Conservation (phyloP, 2,329 filamentous ascomycete species). For the Graphiopsis chlorocephala region DNA sequence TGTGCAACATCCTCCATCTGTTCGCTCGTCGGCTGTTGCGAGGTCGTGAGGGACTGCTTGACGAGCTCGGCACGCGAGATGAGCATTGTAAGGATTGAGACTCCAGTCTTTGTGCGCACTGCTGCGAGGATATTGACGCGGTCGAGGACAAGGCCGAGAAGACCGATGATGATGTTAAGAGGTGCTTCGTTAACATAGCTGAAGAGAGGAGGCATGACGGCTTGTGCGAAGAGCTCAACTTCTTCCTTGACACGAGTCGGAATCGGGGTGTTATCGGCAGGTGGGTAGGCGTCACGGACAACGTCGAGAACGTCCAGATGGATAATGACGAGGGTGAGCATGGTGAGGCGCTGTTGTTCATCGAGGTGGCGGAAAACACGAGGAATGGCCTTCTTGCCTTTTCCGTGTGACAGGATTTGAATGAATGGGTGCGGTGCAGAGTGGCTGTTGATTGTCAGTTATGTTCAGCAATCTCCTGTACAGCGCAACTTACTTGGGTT, state of each 20-base stretch:
- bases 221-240: conserved; percentile 82
- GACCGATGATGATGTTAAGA: conserved; percentile 84
- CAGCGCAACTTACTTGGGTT: conserved; percentile 43
- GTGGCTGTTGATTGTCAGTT: conserved; percentile 54
- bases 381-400: conserved; percentile 94
- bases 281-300: conserved; percentile 72
- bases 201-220: conserved; percentile 87
- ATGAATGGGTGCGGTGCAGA: conserved; percentile 84
- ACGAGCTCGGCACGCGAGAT: conserved; percentile 90
- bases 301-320: conserved; percentile 92
- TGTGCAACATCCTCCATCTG: conserved; percentile 66
- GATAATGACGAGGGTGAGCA: conserved; percentile 92
- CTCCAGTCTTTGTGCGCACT: conserved; percentile 80
- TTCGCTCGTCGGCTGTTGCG: conserved; percentile 54
- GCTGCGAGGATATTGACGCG: conserved; percentile 82
- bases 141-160: conserved; percentile 78
- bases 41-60: conserved; percentile 72
- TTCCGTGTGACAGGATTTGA: conserved; percentile 86
- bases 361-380: conserved; percentile 92
- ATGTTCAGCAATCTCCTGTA: background rate
- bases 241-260: conserved; percentile 80
- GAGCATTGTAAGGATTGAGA: conserved; percentile 89
- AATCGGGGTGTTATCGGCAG: conserved; percentile 67
- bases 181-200: conserved; percentile 87
- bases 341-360: conserved; percentile 88